Evolutionary conservation across 768 basidiomycete species (phyloP).

Genomic region (Porphyrellus cyaneotinctus): DNA sequence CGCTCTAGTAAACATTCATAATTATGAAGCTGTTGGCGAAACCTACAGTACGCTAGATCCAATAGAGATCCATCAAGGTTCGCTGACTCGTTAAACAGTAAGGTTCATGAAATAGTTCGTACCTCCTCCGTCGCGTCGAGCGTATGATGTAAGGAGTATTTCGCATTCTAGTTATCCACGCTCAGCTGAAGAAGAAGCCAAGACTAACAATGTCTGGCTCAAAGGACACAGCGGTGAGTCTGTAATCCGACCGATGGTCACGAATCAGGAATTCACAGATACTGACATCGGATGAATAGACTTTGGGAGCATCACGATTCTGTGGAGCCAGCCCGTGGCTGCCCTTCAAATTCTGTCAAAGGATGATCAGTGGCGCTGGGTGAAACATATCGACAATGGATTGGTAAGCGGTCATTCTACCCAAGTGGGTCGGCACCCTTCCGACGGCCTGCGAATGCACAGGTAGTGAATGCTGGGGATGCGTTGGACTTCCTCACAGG

Average conservation of each 20-base stretch:
- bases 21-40: constrained; percentile 39
- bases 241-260: too few relatives aligned
- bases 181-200: constrained; percentile 44
- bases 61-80: not conserved
- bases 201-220: constrained; percentile 53
- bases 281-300: constrained; percentile 29
- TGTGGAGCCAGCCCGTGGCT: constrained; percentile 59
- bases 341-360: constrained; percentile 53
- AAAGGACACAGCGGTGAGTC: constrained; percentile 54
- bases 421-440: not conserved
- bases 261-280: not conserved
- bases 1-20: constrained; percentile 45
- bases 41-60: constrained; percentile 35
- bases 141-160: not conserved
- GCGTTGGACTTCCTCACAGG: constrained; percentile 58
- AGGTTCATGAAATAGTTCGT: constrained; percentile 66
- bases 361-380: constrained; percentile 55
- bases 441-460: not conserved
- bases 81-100: constrained; percentile 31
- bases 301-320: constrained; percentile 51
- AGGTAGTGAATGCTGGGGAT: constrained; percentile 62
- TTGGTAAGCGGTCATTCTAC: constrained; percentile 33
- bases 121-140: not conserved
- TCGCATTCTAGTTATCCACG: constrained; percentile 42
- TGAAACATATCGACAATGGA: constrained; percentile 55